Evolutionary conservation across 1,284 basidiomycete genomes (phyloP).

Genomic region (Rhizoctonia solani): DNA sequence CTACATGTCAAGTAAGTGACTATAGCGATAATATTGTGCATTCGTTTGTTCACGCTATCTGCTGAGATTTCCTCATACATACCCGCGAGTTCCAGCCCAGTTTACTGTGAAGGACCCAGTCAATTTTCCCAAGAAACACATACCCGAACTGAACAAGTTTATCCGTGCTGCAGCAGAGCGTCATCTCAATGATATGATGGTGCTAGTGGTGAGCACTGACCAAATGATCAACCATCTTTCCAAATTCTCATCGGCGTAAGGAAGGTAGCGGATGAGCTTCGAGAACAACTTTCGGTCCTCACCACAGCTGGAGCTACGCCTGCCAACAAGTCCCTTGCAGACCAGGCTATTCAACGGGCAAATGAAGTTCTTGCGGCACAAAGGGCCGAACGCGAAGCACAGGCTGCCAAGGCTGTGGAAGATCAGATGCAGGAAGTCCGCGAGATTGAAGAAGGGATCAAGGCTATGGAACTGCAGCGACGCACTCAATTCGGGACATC

Average conservation of each 20-base stretch:
- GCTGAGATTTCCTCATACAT: slow-evolving; percentile 26
- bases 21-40: not conserved
- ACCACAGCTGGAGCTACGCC: not conserved
- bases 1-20: slow-evolving; percentile 28
- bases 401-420: slow-evolving; percentile 25
- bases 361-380: slow-evolving; percentile 22
- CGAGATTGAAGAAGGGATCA: slow-evolving; percentile 25
- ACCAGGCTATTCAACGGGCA: slow-evolving; percentile 12
- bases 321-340: slow-evolving; percentile 28
- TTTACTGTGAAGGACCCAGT: slow-evolving; percentile 25
- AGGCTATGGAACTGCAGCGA: slow-evolving; percentile 19
- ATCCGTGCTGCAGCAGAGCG: slow-evolving; percentile 19
- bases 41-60: not conserved
- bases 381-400: slow-evolving; percentile 21
- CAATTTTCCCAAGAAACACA: slow-evolving; percentile 31
- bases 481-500: slow-evolving; percentile 4
- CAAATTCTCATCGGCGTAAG: not conserved
- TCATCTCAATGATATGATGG: slow-evolving; percentile 27
- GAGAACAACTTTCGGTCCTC: slow-evolving; percentile 11
- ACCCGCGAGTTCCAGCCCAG: slow-evolving; percentile 31
- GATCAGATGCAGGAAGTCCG: slow-evolving; percentile 19
- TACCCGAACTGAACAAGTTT: slow-evolving; percentile 28
- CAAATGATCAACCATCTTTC: not conserved
- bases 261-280: slow-evolving; percentile 26
- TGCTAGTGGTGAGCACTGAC: slow-evolving; percentile 9